Percentiles rank a stretch among this genome's conserved stretches.
Evolutionary conservation across 148 eudicot species (phyloP).

Genomic region (Chenopodium quinoa): DNA sequence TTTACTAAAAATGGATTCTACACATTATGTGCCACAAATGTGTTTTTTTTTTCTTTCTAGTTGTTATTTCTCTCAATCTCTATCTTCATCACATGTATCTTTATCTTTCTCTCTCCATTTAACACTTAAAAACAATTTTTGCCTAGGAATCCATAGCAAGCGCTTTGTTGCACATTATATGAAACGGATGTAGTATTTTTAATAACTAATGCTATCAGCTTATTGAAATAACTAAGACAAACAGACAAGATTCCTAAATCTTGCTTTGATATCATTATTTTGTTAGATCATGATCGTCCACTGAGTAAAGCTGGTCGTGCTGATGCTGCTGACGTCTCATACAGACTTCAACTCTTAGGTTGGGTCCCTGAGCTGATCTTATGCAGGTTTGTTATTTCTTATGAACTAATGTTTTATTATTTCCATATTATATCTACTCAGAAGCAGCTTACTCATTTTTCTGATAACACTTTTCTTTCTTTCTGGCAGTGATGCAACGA

Average conservation of each 20-base stretch:
- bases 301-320: conserved; percentile 74
- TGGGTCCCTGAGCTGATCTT: conserved; percentile 87
- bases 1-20: too few relatives aligned
- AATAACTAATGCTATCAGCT: neutral
- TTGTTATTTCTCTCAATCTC: too few relatives aligned
- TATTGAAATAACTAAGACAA: neutral
- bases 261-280: conserved; percentile 11
- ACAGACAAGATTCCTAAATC: conserved; percentile 7
- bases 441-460: neutral
- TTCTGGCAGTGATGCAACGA: conserved; percentile 63
- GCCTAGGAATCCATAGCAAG: too few relatives aligned
- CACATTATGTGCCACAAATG: too few relatives aligned
- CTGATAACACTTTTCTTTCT: conserved; percentile 11
- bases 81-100: too few relatives aligned
- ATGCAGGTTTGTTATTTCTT: conserved; percentile 49
- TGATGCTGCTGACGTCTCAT: conserved; percentile 70
- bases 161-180: too few relatives aligned
- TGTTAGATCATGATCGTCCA: conserved; percentile 86
- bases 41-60: too few relatives aligned
- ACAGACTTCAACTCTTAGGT: conserved; percentile 65
- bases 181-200: neutral
- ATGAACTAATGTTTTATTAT: neutral
- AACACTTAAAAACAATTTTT: too few relatives aligned
- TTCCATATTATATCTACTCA: neutral
- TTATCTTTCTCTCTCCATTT: too few relatives aligned